These are phyloP conservation scores for Isochrysis galbana DNA, from an alignment of 78 protist genomes.

Conservation along the genomic window DNA sequence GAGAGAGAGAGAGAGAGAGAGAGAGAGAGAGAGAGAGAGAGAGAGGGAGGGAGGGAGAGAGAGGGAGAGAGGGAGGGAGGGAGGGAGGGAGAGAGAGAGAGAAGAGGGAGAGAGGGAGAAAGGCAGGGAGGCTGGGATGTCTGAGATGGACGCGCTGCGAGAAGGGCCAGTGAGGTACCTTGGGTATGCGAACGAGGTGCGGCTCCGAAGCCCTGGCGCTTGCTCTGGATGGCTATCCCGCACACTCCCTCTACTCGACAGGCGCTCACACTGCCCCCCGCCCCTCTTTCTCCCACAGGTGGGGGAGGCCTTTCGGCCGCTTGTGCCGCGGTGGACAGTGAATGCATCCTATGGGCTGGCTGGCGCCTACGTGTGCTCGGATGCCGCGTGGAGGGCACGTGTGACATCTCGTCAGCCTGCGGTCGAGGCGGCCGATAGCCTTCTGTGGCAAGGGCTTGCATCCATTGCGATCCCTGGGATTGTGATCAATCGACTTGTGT, in stretches of 20 bases:
- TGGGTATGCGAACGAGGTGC: neutral
- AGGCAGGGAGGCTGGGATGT: too few relatives aligned
- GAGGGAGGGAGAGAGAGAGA: too few relatives aligned
- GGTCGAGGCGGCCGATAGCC: neutral
- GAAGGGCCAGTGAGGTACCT: neutral
- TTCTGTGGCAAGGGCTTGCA: neutral
- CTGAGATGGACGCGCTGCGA: neutral
- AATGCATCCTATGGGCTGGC: neutral
- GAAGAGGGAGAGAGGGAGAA: too few relatives aligned
- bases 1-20: too few relatives aligned
- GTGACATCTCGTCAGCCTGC: neutral
- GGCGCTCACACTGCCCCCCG: neutral
- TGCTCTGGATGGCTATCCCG: neutral
- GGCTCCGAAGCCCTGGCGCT: too few relatives aligned
- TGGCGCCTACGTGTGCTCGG: neutral
- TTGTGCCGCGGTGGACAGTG: neutral
- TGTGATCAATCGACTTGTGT: neutral
- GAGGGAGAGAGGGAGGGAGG: too few relatives aligned
- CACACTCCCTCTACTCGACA: neutral
- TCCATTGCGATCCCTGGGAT: neutral
- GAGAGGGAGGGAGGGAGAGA: too few relatives aligned
- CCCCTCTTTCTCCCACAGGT: neutral
- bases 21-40: too few relatives aligned
- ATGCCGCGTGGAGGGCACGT: neutral
- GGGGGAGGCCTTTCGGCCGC: neutral